These are phyloP conservation scores for Pilatotrama ljubarskyi DNA, from an alignment of 768 basidiomycete species.

Conservation along the genomic window DNA sequence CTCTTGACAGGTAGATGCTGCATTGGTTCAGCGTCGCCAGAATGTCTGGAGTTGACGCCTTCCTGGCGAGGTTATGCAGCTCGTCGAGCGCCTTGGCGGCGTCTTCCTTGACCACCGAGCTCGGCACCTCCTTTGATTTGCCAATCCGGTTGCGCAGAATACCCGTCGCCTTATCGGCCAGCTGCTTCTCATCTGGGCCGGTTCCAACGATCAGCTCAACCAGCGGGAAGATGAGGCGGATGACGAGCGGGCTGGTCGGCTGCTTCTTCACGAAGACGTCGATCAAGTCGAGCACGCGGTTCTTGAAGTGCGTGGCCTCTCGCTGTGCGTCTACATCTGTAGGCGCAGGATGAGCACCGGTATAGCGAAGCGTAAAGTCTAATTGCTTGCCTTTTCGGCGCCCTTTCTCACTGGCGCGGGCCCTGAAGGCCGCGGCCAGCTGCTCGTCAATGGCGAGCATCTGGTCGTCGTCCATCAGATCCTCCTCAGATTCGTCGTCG, in stretches of 20 bases:
- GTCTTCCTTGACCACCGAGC: slow-evolving; percentile 42
- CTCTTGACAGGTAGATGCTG: slow-evolving; percentile 67
- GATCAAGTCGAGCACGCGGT: slow-evolving; percentile 91
- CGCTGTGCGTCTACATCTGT: slow-evolving; percentile 70
- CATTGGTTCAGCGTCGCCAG: slow-evolving; percentile 66
- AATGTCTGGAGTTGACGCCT: slow-evolving; percentile 59
- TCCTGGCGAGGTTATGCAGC: slow-evolving; percentile 73
- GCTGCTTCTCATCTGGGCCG: slow-evolving; percentile 76
- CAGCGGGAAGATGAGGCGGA: slow-evolving; percentile 73
- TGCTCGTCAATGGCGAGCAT: slow-evolving; percentile 97
- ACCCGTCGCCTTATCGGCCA: slow-evolving; percentile 85
- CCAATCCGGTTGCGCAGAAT: slow-evolving; percentile 73
- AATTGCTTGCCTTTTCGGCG: slow-evolving; percentile 56
- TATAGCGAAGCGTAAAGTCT: background rate
- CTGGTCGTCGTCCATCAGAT: slow-evolving; percentile 92
- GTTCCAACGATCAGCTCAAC: slow-evolving; percentile 70
- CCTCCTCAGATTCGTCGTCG: slow-evolving; percentile 60
- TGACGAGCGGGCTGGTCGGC: slow-evolving; percentile 64
- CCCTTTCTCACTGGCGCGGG: slow-evolving; percentile 60
- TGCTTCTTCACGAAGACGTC: slow-evolving; percentile 82
- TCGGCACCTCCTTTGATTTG: slow-evolving; percentile 70
- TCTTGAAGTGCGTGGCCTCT: slow-evolving; percentile 95
- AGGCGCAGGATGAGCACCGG: background rate
- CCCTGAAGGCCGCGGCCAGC: slow-evolving; percentile 82
- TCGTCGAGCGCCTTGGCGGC: slow-evolving; percentile 52